phyloP scores from a whole-genome alignment of 1,284 basidiomycete species.

The Ceratobasidium theobromae region DNA sequence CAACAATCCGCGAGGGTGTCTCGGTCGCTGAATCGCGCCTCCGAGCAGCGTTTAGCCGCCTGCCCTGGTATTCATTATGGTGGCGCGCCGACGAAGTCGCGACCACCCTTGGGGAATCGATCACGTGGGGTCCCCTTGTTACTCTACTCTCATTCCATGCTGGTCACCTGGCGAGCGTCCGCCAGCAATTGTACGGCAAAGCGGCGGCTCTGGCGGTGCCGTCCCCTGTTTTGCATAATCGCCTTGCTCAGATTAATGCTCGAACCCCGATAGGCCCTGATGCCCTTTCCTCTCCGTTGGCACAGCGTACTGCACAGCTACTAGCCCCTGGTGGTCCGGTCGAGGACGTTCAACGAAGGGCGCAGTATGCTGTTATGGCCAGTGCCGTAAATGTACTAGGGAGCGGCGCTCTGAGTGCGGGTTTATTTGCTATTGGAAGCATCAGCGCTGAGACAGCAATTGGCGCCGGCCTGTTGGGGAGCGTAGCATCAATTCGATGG shows the following conservation, averaged over 20 bases:
- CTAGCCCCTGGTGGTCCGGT: constrained; percentile 23
- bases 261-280: constrained; percentile 13
- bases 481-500: constrained; percentile 16
- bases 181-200: constrained; percentile 12
- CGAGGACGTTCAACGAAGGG: constrained; percentile 19
- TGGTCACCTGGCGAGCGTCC: constrained; percentile 14
- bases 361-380: constrained; percentile 2
- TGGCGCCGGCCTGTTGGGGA: constrained; percentile 18
- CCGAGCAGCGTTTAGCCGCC: constrained; percentile 6
- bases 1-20: constrained; percentile 15
- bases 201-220: background rate
- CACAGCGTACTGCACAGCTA: constrained; percentile 12
- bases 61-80: constrained; percentile 31
- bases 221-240: constrained; percentile 11
- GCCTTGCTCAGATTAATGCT: constrained; percentile 25
- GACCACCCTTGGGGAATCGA: constrained; percentile 4
- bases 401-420: constrained; percentile 8
- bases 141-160: constrained; percentile 24
- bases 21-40: constrained; percentile 5
- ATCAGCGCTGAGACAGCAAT: constrained; percentile 10
- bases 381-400: constrained; percentile 7
- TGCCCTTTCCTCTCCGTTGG: constrained; percentile 11
- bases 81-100: constrained; percentile 31
- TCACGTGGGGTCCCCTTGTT: constrained; percentile 18
- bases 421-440: constrained; percentile 12